These are phyloP conservation scores for Nicotiana otophora DNA, from an alignment of 257 asterid genomes.

Conservation along the genomic window DNA sequence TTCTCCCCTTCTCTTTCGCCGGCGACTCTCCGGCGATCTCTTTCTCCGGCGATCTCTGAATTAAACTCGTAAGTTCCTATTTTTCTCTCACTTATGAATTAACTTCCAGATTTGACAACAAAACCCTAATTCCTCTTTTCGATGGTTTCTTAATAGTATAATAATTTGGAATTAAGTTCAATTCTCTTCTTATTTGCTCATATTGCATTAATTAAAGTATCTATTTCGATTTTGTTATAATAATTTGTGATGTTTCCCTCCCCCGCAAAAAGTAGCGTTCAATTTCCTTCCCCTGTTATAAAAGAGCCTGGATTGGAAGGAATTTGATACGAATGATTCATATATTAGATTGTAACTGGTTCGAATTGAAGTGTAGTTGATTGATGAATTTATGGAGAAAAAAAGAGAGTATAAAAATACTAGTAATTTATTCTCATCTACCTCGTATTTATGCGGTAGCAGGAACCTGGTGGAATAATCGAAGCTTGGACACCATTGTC, in stretches of 20 bases:
- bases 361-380: background rate
- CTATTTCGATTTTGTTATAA: background rate
- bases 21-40: background rate
- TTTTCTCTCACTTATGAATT: background rate
- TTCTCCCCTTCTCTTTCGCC: background rate
- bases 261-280: background rate
- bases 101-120: background rate
- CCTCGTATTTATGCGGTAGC: too few species aligned
- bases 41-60: background rate
- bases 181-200: background rate
- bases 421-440: too few species aligned
- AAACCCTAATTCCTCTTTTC: background rate
- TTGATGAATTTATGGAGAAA: background rate
- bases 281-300: background rate
- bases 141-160: background rate
- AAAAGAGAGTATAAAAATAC: too few species aligned
- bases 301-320: background rate
- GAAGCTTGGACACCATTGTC: too few species aligned
- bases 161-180: background rate
- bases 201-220: background rate
- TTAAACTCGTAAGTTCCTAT: background rate
- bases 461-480: too few species aligned
- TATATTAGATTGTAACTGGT: background rate
- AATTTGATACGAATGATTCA: background rate
- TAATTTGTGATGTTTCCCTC: background rate